Evolutionary conservation across 192 early-diverging fungal genomes (phyloP).

Genomic region (Dispira simplex): DNA sequence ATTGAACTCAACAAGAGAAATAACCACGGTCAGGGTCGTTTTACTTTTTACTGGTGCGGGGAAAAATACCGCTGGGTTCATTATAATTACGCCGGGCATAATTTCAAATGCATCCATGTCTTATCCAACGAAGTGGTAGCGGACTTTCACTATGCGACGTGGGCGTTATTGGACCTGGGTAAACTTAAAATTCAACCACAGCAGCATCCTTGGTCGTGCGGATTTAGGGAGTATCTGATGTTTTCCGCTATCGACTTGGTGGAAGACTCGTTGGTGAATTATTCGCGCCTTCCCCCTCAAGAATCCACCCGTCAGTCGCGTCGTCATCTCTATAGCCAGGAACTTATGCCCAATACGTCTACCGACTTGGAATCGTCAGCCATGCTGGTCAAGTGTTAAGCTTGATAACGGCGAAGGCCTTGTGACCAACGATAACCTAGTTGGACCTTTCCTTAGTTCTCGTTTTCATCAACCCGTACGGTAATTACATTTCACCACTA

Average conservation of each 20-base stretch:
- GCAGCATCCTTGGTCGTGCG: not conserved
- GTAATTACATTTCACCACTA: too few species aligned
- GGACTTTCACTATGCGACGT: constrained; percentile 2
- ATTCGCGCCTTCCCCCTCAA: too few species aligned
- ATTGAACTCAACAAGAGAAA: not conserved
- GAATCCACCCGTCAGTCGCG: too few species aligned
- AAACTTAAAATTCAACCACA: not conserved
- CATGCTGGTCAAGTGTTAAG: too few species aligned
- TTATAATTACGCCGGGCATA: not conserved
- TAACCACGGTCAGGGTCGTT: not conserved
- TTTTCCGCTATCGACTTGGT: constrained; percentile 5
- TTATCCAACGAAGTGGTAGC: not conserved
- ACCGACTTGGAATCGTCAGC: too few species aligned
- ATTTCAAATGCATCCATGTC: constrained; percentile 9
- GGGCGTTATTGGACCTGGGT: not conserved
- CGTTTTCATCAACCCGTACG: too few species aligned
- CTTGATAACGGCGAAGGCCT: too few species aligned
- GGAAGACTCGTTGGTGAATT: not conserved
- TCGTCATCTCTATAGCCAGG: too few species aligned
- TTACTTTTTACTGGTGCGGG: constrained; percentile 5
- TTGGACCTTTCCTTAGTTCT: too few species aligned
- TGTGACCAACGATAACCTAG: too few species aligned
- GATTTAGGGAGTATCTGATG: constrained; percentile 2
- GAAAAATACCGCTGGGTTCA: constrained; percentile 3
- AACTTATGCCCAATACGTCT: too few species aligned